Conservation (phyloP, 495 filamentous ascomycete species). For the Penicillium cosmopolitanum region DNA sequence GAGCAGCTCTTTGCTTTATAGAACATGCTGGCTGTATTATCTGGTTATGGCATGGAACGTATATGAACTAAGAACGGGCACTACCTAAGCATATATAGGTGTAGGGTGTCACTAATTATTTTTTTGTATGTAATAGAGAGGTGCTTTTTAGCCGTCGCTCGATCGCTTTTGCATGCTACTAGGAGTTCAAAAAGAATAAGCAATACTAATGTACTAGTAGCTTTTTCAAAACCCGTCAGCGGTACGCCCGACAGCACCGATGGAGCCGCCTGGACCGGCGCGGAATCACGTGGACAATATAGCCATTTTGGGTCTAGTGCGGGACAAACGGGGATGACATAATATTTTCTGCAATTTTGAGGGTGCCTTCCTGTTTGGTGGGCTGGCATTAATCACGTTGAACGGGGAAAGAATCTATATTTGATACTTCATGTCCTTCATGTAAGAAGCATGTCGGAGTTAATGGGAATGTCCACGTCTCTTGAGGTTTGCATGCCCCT, state of each 20-base stretch:
- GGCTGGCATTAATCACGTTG: constrained; percentile 18
- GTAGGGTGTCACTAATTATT: too few relatives aligned
- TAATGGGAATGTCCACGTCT: constrained; percentile 35
- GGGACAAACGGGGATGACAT: constrained; percentile 7
- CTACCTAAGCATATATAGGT: too few relatives aligned
- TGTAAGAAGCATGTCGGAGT: constrained; percentile 9
- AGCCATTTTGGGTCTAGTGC: constrained; percentile 26
- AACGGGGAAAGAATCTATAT: background rate
- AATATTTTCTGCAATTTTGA: constrained; percentile 15
- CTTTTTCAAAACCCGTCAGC: too few relatives aligned
- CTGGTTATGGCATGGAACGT: too few relatives aligned
- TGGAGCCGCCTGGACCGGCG: too few relatives aligned
- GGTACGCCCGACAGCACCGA: too few relatives aligned
- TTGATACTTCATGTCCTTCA: background rate
- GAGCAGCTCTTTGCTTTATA: too few relatives aligned
- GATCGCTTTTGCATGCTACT: too few relatives aligned
- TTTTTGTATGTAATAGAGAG: background rate
- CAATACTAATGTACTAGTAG: too few relatives aligned
- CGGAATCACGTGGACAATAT: constrained; percentile 36
- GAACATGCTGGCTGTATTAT: too few relatives aligned
- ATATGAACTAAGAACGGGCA: too few relatives aligned
- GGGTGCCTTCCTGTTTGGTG: constrained; percentile 9
- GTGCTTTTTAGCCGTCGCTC: constrained; percentile 17
- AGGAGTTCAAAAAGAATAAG: too few relatives aligned
- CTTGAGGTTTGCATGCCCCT: constrained; percentile 39